Evolutionary conservation across 108 stramenopile genomes (phyloP).

Genomic region (Cyclostephanos invisitatus): DNA sequence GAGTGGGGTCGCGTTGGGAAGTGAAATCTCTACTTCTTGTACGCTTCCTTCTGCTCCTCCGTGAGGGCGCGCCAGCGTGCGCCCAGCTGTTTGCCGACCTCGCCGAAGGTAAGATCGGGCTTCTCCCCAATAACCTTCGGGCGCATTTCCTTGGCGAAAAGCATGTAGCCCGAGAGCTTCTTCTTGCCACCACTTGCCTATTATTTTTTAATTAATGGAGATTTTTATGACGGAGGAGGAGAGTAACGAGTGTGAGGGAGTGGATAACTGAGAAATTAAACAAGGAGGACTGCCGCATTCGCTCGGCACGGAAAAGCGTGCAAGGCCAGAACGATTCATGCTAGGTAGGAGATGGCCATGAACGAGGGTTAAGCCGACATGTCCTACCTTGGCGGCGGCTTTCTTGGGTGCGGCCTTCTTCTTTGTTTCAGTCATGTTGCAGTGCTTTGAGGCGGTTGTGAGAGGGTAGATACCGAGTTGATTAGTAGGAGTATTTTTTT

Average conservation of each 20-base stretch:
- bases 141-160: constrained; percentile 62
- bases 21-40: constrained; percentile 34
- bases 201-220: not conserved
- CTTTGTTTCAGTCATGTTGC: constrained; percentile 11
- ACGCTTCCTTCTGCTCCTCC: constrained; percentile 58
- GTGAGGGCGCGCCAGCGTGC: constrained; percentile 61
- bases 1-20: too few relatives aligned
- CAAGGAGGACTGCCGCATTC: too few relatives aligned
- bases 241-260: not conserved
- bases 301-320: not conserved
- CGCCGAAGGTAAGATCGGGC: constrained; percentile 60
- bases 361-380: not conserved
- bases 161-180: constrained; percentile 56
- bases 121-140: constrained; percentile 54
- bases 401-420: constrained; percentile 13
- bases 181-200: constrained; percentile 38
- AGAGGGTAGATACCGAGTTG: too few relatives aligned
- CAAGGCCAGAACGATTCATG: not conserved
- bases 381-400: constrained; percentile 9
- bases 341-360: not conserved
- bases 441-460: not conserved
- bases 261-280: not conserved
- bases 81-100: constrained; percentile 64
- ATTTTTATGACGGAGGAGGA: not conserved
- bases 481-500: too few relatives aligned